Evolutionary conservation across 148 eudicot species (phyloP).

Genomic region (Cornus controversa): DNA sequence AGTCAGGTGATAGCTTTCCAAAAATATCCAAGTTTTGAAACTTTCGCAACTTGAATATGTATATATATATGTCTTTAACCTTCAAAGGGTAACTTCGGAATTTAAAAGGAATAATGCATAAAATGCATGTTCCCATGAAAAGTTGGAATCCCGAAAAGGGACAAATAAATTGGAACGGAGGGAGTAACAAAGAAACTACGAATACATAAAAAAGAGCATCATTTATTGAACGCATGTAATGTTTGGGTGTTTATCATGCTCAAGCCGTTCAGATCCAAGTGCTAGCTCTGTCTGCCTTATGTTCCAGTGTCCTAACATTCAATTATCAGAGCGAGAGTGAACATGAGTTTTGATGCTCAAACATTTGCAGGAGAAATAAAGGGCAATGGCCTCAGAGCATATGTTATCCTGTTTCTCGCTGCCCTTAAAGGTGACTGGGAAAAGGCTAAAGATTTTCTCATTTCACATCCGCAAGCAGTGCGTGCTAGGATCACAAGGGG

Average conservation of each 20-base stretch:
- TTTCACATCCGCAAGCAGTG: neutral
- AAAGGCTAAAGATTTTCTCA: slow-evolving; percentile 3
- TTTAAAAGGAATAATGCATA: no score
- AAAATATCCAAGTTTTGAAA: no score
- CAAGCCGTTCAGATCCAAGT: neutral
- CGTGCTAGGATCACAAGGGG: slow-evolving; percentile 20
- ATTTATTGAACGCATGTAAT: no score
- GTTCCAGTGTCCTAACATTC: neutral
- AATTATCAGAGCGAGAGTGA: neutral
- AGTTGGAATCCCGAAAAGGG: no score
- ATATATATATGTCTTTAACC: no score
- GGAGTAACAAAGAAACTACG: no score
- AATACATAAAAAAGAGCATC: no score
- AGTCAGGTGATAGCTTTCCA: no score
- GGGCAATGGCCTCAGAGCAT: neutral
- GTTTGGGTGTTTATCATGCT: neutral
- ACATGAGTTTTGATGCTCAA: neutral
- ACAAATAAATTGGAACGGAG: no score
- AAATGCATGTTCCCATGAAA: no score
- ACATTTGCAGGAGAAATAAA: slow-evolving; percentile 14
- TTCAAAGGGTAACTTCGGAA: no score
- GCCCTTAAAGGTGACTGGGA: slow-evolving; percentile 26
- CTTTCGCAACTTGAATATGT: no score
- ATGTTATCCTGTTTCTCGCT: slow-evolving; percentile 18
- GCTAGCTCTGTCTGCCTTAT: neutral